These are phyloP conservation scores for Marasmius fiardii DNA, from an alignment of 1,284 basidiomycete genomes.

Conservation along the genomic window DNA sequence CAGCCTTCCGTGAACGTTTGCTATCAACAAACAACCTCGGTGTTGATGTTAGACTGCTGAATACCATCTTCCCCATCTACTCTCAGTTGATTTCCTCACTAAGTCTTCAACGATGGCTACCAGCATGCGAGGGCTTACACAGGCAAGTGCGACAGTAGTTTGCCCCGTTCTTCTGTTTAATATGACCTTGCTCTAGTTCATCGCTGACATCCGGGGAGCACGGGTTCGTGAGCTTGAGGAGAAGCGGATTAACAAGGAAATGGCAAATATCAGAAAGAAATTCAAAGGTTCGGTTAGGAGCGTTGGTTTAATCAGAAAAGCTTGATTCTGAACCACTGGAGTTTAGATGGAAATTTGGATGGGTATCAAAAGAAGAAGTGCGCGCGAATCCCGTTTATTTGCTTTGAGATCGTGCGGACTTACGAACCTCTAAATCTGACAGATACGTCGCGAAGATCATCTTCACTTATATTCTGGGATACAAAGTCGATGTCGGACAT, in stretches of 20 bases:
- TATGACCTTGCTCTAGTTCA: slow-evolving; percentile 63
- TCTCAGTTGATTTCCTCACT: background rate
- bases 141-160: slow-evolving; percentile 45
- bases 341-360: slow-evolving; percentile 89
- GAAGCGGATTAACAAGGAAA: slow-evolving; percentile 98
- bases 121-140: slow-evolving; percentile 87
- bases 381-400: slow-evolving; percentile 15
- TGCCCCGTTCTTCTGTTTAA: background rate
- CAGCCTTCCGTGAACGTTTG: too few species aligned
- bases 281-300: slow-evolving; percentile 75
- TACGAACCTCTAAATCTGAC: slow-evolving; percentile 1
- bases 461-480: slow-evolving; percentile 98
- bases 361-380: slow-evolving; percentile 99
- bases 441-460: slow-evolving; percentile 96
- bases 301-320: background rate
- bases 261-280: slow-evolving; percentile 99
- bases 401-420: slow-evolving; percentile 8
- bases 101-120: slow-evolving; percentile 66
- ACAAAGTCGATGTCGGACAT: slow-evolving; percentile 98
- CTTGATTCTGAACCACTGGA: background rate
- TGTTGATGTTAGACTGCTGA: too few species aligned
- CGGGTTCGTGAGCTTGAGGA: slow-evolving; percentile 89
- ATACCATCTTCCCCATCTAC: background rate
- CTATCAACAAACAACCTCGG: too few species aligned
- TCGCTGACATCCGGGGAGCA: slow-evolving; percentile 95